Percentiles rank a stretch among this genome's conserved stretches.
Evolutionary conservation across 805 yeast genomes (phyloP).

Genomic region (Myxozyma udenii): DNA sequence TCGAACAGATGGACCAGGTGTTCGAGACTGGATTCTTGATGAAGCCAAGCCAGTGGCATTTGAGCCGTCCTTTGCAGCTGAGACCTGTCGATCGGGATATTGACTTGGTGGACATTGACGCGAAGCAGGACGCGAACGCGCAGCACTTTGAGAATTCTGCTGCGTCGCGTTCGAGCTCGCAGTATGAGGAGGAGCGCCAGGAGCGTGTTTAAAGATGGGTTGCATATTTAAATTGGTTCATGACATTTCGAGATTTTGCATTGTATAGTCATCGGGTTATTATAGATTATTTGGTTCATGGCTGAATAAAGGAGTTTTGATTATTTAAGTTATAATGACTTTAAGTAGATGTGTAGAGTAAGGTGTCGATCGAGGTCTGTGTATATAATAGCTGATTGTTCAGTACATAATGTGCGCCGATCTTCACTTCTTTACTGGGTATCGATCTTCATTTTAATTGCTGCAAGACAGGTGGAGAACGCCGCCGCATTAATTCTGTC

Average conservation of each 20-base stretch:
- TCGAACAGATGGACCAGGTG: conserved; percentile 74
- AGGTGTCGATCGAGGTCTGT: too few relatives aligned
- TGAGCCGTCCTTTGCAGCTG: conserved; percentile 6
- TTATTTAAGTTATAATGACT: too few relatives aligned
- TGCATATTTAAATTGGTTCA: not conserved
- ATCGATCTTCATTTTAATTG: too few relatives aligned
- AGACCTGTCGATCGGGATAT: not conserved
- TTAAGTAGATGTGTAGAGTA: not conserved
- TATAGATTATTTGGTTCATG: too few relatives aligned
- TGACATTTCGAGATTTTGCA: not conserved
- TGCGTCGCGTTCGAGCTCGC: not conserved
- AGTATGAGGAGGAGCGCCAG: not conserved
- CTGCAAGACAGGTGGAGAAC: too few relatives aligned
- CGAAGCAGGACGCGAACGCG: not conserved
- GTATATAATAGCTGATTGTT: not conserved
- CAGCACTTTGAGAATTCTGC: not conserved
- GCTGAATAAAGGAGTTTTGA: too few relatives aligned
- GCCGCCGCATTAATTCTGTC: too few relatives aligned
- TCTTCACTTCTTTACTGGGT: not conserved
- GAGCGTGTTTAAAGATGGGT: not conserved
- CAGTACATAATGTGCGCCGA: not conserved
- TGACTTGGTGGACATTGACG: not conserved
- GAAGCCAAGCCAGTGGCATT: conserved; percentile 17
- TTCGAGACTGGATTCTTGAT: conserved; percentile 38
- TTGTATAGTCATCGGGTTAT: not conserved